These are phyloP conservation scores for Paecilomyces sp. DNA, from an alignment of 2,329 filamentous ascomycete genomes.

Conservation along the genomic window DNA sequence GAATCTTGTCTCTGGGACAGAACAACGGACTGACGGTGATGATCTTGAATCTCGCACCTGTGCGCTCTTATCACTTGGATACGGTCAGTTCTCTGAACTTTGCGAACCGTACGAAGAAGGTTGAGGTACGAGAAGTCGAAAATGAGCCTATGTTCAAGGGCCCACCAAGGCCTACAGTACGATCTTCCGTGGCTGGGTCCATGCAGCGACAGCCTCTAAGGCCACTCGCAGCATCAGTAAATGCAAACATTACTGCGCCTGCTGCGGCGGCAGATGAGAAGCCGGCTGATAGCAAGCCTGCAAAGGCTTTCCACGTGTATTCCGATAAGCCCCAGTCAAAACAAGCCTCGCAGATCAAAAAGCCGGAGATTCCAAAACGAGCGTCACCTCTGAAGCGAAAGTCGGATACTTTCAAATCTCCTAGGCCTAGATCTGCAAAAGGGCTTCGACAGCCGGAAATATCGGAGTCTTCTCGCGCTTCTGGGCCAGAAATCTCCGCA, in stretches of 20 bases:
- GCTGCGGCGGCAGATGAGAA: constrained; percentile 43
- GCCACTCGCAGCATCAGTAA: constrained; percentile 67
- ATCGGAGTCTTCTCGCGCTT: constrained; percentile 21
- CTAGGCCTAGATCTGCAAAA: constrained; percentile 42
- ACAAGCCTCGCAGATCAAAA: constrained; percentile 31
- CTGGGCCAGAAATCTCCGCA: constrained; percentile 52
- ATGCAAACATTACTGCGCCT: constrained; percentile 57
- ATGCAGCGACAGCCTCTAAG: constrained; percentile 68
- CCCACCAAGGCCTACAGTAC: constrained; percentile 49
- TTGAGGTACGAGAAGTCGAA: constrained; percentile 90
- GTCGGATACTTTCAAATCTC: constrained; percentile 21
- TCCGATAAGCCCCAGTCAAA: constrained; percentile 56
- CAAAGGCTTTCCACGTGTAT: constrained; percentile 82
- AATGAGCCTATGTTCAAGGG: constrained; percentile 88
- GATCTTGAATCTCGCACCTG: constrained; percentile 88
- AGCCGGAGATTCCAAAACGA: constrained; percentile 39
- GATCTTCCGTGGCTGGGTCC: constrained; percentile 31
- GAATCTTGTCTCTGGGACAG: constrained; percentile 84
- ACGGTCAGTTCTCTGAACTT: constrained; percentile 92
- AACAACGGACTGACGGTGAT: constrained; percentile 94
- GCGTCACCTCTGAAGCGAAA: constrained; percentile 31
- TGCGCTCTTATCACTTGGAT: constrained; percentile 89
- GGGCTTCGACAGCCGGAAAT: constrained; percentile 29
- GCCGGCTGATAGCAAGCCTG: constrained; percentile 59
- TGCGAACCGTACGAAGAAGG: constrained; percentile 90